Base-by-base conservation (phyloP, 1,139 yeast genomes). In the Meyerozyma elateridarum region DNA sequence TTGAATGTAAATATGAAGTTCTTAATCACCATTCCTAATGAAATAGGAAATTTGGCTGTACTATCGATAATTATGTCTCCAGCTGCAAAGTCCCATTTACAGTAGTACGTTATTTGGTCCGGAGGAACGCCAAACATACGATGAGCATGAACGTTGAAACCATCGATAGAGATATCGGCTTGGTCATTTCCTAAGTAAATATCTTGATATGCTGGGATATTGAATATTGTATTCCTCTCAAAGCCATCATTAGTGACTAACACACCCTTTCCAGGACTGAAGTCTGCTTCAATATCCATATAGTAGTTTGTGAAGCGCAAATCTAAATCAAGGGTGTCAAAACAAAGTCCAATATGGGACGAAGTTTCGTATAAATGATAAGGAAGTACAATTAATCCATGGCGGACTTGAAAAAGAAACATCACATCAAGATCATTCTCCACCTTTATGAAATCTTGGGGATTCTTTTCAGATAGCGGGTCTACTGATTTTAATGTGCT, bases 111-210 rank as follows among this genome's bases (percentile, higher is more conserved):
- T 1, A 91, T 85, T 51, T 85, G 95, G 2, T 70, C 65, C 0
- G 96, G 96, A 0, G 96, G 96, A 1, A 87, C 54, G 0, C 98
- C 97, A 64, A 88, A 87, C 79, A 88, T 76, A 49, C 97, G 70
- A 52, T 89, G 95, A 1, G 95, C 91, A 54, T 84, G 95, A 11
- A 85, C 68, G 4, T 70, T 51, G 15, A 88, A 51, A 0, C 88
- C 87, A 45, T 79, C 84, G 30, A 85, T 69, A 8, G 61, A 54
- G 9, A 85, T 44, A 21, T 76, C 74, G 3, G 75, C 65, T 3
- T 46, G 43, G 4, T 31, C 30, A 4, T 35, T 24, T 6, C 15
- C 13, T 14, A 54, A 51, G 33, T 54, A 50, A 9, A 33, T 31
- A 13, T 48, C 36, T 3, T 39, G 40, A 42, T 67, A 67, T 9